Percentiles rank a stretch among this genome's conserved stretches.
These are phyloP conservation scores for Petrea volubilis DNA, from an alignment of 257 asterid species.

Conservation along the genomic window DNA sequence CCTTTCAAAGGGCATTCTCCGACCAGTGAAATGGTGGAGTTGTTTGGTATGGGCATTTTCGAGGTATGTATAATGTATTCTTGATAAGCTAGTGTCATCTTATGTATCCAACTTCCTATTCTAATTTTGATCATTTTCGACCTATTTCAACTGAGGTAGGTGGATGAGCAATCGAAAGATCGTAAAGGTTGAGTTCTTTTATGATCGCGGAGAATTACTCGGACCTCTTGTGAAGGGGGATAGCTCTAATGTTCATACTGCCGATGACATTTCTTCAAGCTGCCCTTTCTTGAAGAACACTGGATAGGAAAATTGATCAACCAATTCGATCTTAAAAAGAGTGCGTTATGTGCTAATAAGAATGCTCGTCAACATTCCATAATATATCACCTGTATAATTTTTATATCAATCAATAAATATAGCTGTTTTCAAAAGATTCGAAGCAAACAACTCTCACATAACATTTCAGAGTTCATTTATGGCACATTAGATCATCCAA, in stretches of 20 bases:
- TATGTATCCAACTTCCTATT: background rate
- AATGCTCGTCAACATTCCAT: too few species aligned
- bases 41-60: conserved; percentile 39
- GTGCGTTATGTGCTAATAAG: too few species aligned
- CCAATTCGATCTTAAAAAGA: too few species aligned
- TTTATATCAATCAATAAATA: too few species aligned
- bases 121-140: background rate
- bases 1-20: conserved; percentile 44
- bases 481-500: too few species aligned
- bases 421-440: too few species aligned
- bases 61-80: conserved; percentile 38
- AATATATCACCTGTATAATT: too few species aligned
- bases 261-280: conserved; percentile 20
- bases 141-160: conserved; percentile 23
- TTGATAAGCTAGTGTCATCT: background rate
- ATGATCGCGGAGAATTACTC: conserved; percentile 60
- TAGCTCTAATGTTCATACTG: background rate
- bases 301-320: too few species aligned
- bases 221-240: conserved; percentile 55
- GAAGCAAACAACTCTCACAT: too few species aligned
- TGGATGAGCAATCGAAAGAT: conserved; percentile 56
- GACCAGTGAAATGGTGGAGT: conserved; percentile 43
- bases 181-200: conserved; percentile 54
- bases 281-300: conserved; percentile 54
- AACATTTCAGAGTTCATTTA: too few species aligned